phyloP scores from a whole-genome alignment of 352 stramenopile genomes.

The Phytopythium kandeliae region DNA sequence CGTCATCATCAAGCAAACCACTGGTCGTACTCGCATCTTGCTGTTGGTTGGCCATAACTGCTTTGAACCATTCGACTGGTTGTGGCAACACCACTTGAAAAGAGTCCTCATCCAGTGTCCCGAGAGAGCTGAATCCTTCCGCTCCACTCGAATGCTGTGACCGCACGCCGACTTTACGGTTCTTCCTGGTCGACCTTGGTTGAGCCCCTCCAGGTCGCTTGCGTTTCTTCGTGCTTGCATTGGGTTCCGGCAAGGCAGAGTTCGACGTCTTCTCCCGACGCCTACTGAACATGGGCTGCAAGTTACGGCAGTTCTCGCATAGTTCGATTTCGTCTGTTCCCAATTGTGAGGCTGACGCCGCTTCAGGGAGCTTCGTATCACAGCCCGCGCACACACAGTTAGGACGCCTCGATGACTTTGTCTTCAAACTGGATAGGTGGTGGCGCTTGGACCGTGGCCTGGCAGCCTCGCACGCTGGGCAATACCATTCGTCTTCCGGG shows the following conservation, averaged over 20 bases:
- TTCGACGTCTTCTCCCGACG: neutral
- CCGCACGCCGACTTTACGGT: neutral
- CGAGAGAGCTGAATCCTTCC: neutral
- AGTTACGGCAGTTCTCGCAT: conserved; percentile 24
- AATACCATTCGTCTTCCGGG: conserved; percentile 53
- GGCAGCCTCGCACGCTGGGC: conserved; percentile 13
- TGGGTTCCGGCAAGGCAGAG: neutral
- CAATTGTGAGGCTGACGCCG: conserved; percentile 10
- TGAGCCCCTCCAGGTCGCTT: conserved; percentile 15
- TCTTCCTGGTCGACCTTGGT: conserved; percentile 9
- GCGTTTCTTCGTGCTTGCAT: conserved; percentile 16
- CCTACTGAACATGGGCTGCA: conserved; percentile 11
- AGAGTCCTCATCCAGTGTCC: neutral
- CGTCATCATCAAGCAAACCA: neutral
- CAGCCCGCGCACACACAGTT: conserved; percentile 25
- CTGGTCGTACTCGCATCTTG: neutral
- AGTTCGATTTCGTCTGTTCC: conserved; percentile 16
- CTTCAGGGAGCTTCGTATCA: conserved; percentile 10
- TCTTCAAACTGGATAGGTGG: conserved; percentile 2
- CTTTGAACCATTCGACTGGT: conserved; percentile 15
- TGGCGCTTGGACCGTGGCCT: conserved; percentile 3
- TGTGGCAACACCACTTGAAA: conserved; percentile 17
- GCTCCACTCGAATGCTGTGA: neutral
- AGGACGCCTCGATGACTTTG: neutral
- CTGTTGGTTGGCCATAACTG: neutral